phyloP scores from a whole-genome alignment of 768 basidiomycete genomes.

The Coprinopsis strossmayeri region DNA sequence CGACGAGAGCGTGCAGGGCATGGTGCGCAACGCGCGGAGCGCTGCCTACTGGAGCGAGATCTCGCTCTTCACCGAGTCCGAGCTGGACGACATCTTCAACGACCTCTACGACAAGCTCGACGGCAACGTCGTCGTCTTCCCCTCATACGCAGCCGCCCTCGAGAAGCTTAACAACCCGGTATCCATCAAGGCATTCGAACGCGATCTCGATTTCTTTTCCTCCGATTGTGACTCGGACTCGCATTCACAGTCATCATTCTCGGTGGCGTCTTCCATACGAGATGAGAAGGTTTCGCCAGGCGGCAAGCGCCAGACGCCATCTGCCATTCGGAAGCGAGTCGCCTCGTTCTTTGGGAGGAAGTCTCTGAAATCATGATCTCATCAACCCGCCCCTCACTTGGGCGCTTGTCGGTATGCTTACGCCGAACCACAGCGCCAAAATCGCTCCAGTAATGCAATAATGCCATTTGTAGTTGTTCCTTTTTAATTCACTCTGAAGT shows the following conservation, averaged over 20 bases:
- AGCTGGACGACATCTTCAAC: conserved; percentile 12
- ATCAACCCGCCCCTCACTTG: not conserved
- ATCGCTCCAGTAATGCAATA: too few species aligned
- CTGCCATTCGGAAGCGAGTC: not conserved
- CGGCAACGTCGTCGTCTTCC: conserved; percentile 14
- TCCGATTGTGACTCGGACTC: not conserved
- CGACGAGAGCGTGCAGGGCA: conserved; percentile 9
- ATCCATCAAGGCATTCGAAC: conserved; percentile 2
- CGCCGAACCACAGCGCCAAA: too few species aligned
- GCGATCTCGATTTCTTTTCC: not conserved
- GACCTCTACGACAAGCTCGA: conserved; percentile 12
- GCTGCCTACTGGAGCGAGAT: conserved; percentile 13
- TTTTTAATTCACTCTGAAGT: too few species aligned
- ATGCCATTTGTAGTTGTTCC: too few species aligned
- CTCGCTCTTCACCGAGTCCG: conserved; percentile 9
- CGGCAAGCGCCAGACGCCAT: too few species aligned
- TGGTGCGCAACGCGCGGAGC: conserved; percentile 2
- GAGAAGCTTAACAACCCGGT: conserved; percentile 11
- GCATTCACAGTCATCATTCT: too few species aligned
- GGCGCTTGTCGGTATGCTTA: not conserved
- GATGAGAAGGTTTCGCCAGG: too few species aligned
- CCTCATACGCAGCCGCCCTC: conserved; percentile 9
- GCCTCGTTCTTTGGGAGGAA: not conserved
- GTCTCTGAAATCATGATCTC: not conserved
- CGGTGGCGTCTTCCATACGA: too few species aligned